Evolutionary conservation across 768 basidiomycete genomes (phyloP), one percentile per base, ranked within the genome.

Genomic region (Tulasnella calospora): DNA sequence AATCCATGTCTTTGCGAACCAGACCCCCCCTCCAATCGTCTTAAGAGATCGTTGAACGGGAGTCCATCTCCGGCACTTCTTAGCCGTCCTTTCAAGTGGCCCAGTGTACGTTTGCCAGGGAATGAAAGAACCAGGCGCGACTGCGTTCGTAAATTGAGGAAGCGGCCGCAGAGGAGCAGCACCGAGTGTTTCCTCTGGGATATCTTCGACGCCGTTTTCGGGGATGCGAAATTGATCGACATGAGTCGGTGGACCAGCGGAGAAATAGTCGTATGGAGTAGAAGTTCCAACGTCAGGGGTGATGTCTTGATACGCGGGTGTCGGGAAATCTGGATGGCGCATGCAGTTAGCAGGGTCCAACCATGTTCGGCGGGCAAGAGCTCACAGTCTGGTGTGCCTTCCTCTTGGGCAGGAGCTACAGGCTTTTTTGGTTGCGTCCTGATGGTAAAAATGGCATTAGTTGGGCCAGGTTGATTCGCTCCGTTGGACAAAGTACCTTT

Each of bases 81-180:
- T 72, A 13, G 33, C 38, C 7, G 71, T 61, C 75, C 57, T 57
- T 21, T 76, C 75, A 1, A 76, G 61, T 21, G 75, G 75, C 15
- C 75, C 75, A 61, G 46, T 38, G 41, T 76, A 76, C 13, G 46
- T 57, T 13, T 61, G 47, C 75, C 75, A 76, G 12, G 57, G 36
- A 46, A 51, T 40, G 38, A 35, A 57, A 23, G 38, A 55, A 46
- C 51, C 75, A 17, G 75, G 75, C 23, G 47, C 75, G 21, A 76
- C 61, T 21, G 75, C 3, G 75, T 76, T 76, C 10, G 75, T 76
- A n/a, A 55, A 40, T 23, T 61, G 21, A 12, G 47, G 75, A 23
- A 76, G 41, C 15, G 75, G 75, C 21, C 75, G 75, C 19, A 36
- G 33, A 17, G 75, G 75, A 23, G 75, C 75, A 30, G 75, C 75